A percentile compares a stretch with the other conserved stretches of the same genome.
These are phyloP conservation scores for Fusarium falciforme DNA, from an alignment of 2,329 filamentous ascomycete genomes.

Conservation along the genomic window DNA sequence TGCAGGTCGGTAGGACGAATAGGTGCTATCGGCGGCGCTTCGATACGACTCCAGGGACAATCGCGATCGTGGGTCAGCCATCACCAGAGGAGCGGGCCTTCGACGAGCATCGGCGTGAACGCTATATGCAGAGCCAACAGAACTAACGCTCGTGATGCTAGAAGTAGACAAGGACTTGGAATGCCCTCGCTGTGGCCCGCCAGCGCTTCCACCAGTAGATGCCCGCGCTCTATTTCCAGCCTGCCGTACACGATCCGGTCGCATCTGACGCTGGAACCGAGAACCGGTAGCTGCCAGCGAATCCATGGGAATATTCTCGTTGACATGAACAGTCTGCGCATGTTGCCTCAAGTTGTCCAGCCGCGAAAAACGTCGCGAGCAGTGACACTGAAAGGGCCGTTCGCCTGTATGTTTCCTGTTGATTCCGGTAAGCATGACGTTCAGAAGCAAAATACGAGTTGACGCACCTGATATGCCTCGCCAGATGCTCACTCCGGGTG, in stretches of 20 bases:
- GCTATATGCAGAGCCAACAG: conserved; percentile 73
- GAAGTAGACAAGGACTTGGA: conserved; percentile 88
- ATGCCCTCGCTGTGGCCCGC: conserved; percentile 80
- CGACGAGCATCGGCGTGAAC: conserved; percentile 75
- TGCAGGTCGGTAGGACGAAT: conserved; percentile 67
- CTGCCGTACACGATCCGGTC: conserved; percentile 85
- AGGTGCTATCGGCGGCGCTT: conserved; percentile 71
- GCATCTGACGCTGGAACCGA: conserved; percentile 90
- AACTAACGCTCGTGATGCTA: conserved; percentile 82
- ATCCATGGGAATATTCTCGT: conserved; percentile 94
- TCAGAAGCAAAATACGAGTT: neutral
- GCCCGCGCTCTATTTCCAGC: conserved; percentile 79
- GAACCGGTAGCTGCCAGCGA: conserved; percentile 94
- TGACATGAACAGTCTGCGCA: conserved; percentile 96
- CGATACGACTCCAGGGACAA: conserved; percentile 77
- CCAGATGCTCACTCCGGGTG: conserved; percentile 93
- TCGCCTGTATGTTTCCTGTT: conserved; percentile 95
- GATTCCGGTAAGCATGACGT: conserved; percentile 16
- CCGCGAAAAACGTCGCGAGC: conserved; percentile 89
- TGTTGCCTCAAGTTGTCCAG: conserved; percentile 96
- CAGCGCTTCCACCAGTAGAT: conserved; percentile 79
- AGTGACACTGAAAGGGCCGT: conserved; percentile 96
- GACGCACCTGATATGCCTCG: conserved; percentile 86
- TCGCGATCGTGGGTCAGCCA: conserved; percentile 78
- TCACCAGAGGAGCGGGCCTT: conserved; percentile 83